Evolutionary conservation across 2,329 filamentous ascomycete species (phyloP).

Genomic region (Ilyonectria mors-panacis): DNA sequence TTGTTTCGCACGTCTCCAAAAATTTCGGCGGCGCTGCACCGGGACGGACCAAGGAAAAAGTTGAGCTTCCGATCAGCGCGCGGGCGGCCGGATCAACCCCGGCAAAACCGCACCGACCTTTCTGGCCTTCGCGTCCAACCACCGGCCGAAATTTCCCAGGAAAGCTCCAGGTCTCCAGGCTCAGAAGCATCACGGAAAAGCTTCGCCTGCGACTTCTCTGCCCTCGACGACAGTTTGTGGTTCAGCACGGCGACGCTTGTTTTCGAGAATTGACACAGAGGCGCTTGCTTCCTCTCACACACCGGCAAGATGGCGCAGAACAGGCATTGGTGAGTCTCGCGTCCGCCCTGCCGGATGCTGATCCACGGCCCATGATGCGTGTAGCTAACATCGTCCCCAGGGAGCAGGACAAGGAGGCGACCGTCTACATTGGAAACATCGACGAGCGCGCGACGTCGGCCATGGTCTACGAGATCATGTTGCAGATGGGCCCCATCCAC

Average conservation of each 20-base stretch:
- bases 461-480: conserved; percentile 97
- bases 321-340: conserved; percentile 77
- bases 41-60: conserved; percentile 45
- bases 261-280: background rate
- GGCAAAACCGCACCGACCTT: conserved; percentile 42
- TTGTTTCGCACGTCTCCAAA: conserved; percentile 41
- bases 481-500: conserved; percentile 96
- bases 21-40: conserved; percentile 39
- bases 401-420: conserved; percentile 99
- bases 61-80: conserved; percentile 39
- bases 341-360: background rate
- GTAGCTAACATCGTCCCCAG: conserved; percentile 59
- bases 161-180: conserved; percentile 30
- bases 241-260: background rate
- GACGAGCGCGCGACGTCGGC: conserved; percentile 95
- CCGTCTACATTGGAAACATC: conserved; percentile 97
- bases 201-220: conserved; percentile 24
- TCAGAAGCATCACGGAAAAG: conserved; percentile 17
- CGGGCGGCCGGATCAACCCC: conserved; percentile 48
- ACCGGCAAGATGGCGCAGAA: conserved; percentile 74
- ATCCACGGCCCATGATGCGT: background rate
- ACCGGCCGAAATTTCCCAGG: conserved; percentile 47
- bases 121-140: conserved; percentile 34
- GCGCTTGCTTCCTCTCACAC: conserved; percentile 25
- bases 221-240: conserved; percentile 17